phyloP scores from a whole-genome alignment of 2,329 filamentous ascomycete genomes.

The Rutstroemia sp. region DNA sequence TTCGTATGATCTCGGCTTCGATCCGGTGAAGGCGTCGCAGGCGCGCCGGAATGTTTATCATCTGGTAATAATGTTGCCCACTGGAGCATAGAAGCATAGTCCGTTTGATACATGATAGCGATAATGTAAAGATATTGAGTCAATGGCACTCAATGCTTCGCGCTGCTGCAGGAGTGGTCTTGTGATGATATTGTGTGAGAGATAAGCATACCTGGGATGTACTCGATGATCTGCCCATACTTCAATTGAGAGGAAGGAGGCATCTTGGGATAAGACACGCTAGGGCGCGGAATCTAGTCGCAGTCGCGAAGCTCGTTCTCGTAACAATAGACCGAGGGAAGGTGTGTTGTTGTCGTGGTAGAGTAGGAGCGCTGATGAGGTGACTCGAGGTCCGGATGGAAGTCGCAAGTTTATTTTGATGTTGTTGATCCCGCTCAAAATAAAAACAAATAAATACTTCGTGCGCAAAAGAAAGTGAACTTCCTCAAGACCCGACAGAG shows the following conservation, averaged over 20 bases:
- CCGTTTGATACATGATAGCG: constrained; percentile 14
- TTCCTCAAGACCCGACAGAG: background rate
- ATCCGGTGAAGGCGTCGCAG: background rate
- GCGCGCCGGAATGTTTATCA: constrained; percentile 10
- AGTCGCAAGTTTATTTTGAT: background rate
- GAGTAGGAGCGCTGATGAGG: background rate
- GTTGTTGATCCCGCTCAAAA: background rate
- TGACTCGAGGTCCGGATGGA: background rate
- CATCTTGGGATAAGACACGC: constrained; percentile 27
- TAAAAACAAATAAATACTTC: background rate
- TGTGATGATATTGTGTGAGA: background rate
- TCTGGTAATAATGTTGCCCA: constrained; percentile 19
- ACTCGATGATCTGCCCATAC: constrained; percentile 87
- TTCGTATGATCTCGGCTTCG: background rate
- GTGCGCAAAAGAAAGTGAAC: background rate
- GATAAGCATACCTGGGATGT: constrained; percentile 70
- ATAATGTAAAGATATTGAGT: constrained; percentile 20
- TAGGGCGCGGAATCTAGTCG: background rate
- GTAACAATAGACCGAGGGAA: background rate
- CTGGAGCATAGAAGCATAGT: constrained; percentile 19
- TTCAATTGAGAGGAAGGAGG: constrained; percentile 40
- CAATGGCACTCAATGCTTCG: constrained; percentile 12
- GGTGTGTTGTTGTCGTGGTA: background rate
- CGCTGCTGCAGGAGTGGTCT: constrained; percentile 7
- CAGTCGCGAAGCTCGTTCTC: background rate